Base-by-base conservation (phyloP, 768 basidiomycete species). In the Russula earlei region DNA sequence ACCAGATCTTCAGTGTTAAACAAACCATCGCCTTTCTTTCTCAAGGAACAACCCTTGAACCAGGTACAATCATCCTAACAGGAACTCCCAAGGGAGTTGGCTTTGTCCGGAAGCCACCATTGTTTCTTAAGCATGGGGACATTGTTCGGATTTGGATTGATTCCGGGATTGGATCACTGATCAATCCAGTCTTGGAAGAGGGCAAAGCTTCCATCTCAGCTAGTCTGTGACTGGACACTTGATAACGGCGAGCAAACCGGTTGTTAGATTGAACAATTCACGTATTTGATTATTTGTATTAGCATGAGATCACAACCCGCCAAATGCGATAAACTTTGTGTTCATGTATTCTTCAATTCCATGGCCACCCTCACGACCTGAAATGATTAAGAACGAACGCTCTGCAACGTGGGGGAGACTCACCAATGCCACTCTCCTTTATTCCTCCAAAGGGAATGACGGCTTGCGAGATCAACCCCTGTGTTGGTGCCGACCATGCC, bases 401-500 rank as follows among this genome's bases (percentile, higher is more conserved):
- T 20, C 20, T 54, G n/a, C 3, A 51, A 74, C 40, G 12, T 44
- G 1, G 36, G n/a, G 38, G 29, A 12, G 40, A 68, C 77, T 52
- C 54, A 77, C 76, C 77, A 15, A 84, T 67, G 12, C 92, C 93
- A 64, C 88, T 91, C 75, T 96, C 89, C 71, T 93, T 92, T 46
- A 94, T 72, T 8, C 92, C 92, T 22, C 93, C 92, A 64, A 95
- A 94, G 19, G 91, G 91, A 73, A 91, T 84, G 14, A 74, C 75
- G 25, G 85, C 85, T 67, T 85, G 82, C 55, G 84, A 87, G 65
- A 95, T 80, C 54, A 84, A 49, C 3, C 87, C 87, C 1, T n/a
- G 89, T 89, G 69, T 93, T 93, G 46, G 79, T 75, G 31, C 88
- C 90, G 22, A 94, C 90, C 83, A 85, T 97, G 5, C 94, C 95